phyloP scores from a whole-genome alignment of 257 asterid genomes.

The Solanum tarijense region DNA sequence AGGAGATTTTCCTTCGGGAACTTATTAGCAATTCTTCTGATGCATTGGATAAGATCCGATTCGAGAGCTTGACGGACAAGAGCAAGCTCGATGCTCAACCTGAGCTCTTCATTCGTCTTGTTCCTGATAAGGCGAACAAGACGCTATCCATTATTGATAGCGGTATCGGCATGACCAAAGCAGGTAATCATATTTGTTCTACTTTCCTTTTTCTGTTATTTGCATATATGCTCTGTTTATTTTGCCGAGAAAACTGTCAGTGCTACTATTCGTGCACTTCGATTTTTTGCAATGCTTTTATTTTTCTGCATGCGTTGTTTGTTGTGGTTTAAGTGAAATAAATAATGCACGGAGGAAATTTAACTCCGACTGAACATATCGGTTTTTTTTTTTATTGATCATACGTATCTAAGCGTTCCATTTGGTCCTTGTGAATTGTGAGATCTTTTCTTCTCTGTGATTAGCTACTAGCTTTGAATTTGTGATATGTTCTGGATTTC shows the following conservation, averaged over 20 bases:
- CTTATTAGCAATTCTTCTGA: slow-evolving; percentile 71
- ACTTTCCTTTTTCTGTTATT: neutral
- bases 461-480: neutral
- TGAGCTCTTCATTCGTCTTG: slow-evolving; percentile 59
- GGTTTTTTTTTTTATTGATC: no score
- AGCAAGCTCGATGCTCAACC: slow-evolving; percentile 78
- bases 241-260: neutral
- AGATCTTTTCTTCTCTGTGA: neutral
- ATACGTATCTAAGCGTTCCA: neutral
- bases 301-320: neutral
- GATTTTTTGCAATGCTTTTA: neutral
- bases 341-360: neutral
- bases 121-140: slow-evolving; percentile 65
- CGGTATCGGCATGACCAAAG: slow-evolving; percentile 86
- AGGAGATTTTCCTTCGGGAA: slow-evolving; percentile 69
- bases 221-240: neutral
- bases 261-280: neutral
- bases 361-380: neutral
- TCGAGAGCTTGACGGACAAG: slow-evolving; percentile 71
- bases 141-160: slow-evolving; percentile 67
- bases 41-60: slow-evolving; percentile 71
- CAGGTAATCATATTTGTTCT: slow-evolving; percentile 28
- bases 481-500: neutral
- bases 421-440: neutral
- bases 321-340: neutral